These are phyloP conservation scores for Phytopythium chamaehyphon DNA, from an alignment of 352 stramenopile genomes.

Conservation along the genomic window DNA sequence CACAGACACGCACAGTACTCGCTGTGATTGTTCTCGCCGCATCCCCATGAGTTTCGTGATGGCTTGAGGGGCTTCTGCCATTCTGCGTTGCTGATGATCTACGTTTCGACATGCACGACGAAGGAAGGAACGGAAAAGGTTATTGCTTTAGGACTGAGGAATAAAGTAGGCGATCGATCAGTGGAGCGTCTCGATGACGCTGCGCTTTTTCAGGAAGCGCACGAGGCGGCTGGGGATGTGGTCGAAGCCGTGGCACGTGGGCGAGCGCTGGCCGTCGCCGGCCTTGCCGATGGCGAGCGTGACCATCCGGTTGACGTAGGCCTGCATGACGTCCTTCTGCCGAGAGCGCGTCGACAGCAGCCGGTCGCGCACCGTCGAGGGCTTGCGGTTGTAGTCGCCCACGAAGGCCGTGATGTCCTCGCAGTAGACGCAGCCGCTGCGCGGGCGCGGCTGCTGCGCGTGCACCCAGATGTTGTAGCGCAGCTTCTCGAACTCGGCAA, in stretches of 20 bases:
- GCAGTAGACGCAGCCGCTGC: constrained; percentile 29
- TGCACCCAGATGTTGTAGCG: constrained; percentile 38
- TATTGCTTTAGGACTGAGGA: too few species aligned
- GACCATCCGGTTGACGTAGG: constrained; percentile 30
- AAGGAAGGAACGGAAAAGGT: too few species aligned
- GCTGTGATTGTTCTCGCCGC: too few species aligned
- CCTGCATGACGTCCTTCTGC: constrained; percentile 25
- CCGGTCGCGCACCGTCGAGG: constrained; percentile 23
- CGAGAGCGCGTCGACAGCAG: constrained; percentile 24
- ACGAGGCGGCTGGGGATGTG: constrained; percentile 34
- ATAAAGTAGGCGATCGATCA: constrained; percentile 18
- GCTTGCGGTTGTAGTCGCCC: constrained; percentile 22
- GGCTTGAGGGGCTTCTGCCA: too few species aligned
- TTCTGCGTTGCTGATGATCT: too few species aligned
- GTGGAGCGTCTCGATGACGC: constrained; percentile 18
- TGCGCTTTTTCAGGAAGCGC: constrained; percentile 28
- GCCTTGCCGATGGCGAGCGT: constrained; percentile 22
- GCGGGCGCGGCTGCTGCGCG: constrained; percentile 25
- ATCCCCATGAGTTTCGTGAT: too few species aligned
- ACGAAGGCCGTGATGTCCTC: constrained; percentile 31
- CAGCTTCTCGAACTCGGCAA: constrained; percentile 35
- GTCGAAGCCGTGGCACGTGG: constrained; percentile 32
- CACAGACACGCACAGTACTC: too few species aligned
- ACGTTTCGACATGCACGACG: too few species aligned
- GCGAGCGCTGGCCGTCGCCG: constrained; percentile 25